Conservation (phyloP, 108 stramenopile genomes). For the Pelagomonas calceolata region DNA sequence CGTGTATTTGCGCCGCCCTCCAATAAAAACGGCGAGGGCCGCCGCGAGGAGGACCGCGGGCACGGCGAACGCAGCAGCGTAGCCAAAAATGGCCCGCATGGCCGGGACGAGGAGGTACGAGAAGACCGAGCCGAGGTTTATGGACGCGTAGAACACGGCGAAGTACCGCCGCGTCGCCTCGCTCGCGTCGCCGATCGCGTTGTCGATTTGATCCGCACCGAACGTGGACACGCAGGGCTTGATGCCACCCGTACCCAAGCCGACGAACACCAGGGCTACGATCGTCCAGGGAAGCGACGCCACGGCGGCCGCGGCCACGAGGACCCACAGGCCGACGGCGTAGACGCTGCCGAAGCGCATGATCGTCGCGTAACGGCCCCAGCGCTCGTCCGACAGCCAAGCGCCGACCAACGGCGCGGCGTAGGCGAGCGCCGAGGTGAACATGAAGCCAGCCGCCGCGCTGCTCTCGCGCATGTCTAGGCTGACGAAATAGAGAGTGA, state of each 20-base stretch:
- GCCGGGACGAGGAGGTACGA: slow-evolving; percentile 41
- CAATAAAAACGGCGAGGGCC: slow-evolving; percentile 37
- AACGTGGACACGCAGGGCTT: slow-evolving; percentile 60
- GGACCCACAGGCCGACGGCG: slow-evolving; percentile 29
- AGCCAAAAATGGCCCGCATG: slow-evolving; percentile 32
- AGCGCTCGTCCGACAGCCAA: slow-evolving; percentile 34
- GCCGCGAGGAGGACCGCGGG: slow-evolving; percentile 38
- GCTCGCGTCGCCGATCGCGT: slow-evolving; percentile 1
- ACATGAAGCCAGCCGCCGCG: slow-evolving; percentile 32
- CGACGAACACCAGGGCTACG: slow-evolving; percentile 40
- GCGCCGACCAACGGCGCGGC: slow-evolving; percentile 47
- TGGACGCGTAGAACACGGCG: slow-evolving; percentile 50
- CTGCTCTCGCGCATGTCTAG: slow-evolving; percentile 33
- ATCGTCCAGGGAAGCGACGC: slow-evolving; percentile 17
- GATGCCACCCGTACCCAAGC: slow-evolving; percentile 61
- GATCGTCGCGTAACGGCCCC: slow-evolving; percentile 52
- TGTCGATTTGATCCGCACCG: slow-evolving; percentile 48
- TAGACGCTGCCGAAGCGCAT: slow-evolving; percentile 38
- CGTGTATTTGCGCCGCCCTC: slow-evolving; percentile 9
- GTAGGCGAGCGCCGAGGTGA: slow-evolving; percentile 33
- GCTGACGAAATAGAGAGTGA: slow-evolving; percentile 44
- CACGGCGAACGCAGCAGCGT: slow-evolving; percentile 42
- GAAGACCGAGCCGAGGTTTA: slow-evolving; percentile 50
- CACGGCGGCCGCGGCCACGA: slow-evolving; percentile 27
- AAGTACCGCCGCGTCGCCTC: slow-evolving; percentile 44